Conservation (phyloP, 352 stramenopile genomes). For the Phytopythium oedochilum region DNA sequence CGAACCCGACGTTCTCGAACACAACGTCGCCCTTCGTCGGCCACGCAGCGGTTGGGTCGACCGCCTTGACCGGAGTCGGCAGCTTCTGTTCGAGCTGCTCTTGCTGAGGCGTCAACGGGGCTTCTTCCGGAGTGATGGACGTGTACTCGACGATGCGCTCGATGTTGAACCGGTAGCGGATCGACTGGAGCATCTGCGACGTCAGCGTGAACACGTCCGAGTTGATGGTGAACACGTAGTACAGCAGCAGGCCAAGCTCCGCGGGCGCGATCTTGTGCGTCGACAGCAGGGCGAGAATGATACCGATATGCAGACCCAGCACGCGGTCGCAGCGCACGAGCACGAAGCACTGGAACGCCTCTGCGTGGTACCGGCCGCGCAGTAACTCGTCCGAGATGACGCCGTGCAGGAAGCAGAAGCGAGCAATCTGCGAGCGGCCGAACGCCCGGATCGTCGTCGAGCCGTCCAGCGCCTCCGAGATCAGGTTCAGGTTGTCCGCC, state of each 20-base stretch:
- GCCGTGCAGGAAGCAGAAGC: constrained; percentile 25
- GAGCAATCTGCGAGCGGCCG: constrained; percentile 20
- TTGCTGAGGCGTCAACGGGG: background rate
- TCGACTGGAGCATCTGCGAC: constrained; percentile 20
- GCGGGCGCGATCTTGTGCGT: constrained; percentile 25
- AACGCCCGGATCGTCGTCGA: constrained; percentile 31
- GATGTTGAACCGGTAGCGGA: constrained; percentile 28
- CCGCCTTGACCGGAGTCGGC: constrained; percentile 10
- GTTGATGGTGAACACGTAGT: constrained; percentile 41
- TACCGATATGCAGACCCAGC: constrained; percentile 27
- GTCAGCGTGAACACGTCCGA: constrained; percentile 31
- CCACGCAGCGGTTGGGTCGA: constrained; percentile 19
- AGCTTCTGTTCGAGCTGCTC: constrained; percentile 19
- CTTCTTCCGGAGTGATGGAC: constrained; percentile 6
- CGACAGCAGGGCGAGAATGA: constrained; percentile 27
- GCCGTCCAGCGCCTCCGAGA: constrained; percentile 34
- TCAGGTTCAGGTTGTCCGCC: constrained; percentile 33
- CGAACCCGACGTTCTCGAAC: constrained; percentile 43
- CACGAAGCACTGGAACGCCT: constrained; percentile 28
- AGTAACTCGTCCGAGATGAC: constrained; percentile 28
- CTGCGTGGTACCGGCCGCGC: constrained; percentile 16
- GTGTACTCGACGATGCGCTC: constrained; percentile 40
- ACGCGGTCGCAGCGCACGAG: constrained; percentile 30
- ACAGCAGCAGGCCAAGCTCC: constrained; percentile 36
- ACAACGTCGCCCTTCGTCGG: constrained; percentile 22